These are phyloP conservation scores for Rhytidiadelphus loreus DNA, from an alignment of 225 moss, liverwort and hornwort genomes.

Conservation along the genomic window DNA sequence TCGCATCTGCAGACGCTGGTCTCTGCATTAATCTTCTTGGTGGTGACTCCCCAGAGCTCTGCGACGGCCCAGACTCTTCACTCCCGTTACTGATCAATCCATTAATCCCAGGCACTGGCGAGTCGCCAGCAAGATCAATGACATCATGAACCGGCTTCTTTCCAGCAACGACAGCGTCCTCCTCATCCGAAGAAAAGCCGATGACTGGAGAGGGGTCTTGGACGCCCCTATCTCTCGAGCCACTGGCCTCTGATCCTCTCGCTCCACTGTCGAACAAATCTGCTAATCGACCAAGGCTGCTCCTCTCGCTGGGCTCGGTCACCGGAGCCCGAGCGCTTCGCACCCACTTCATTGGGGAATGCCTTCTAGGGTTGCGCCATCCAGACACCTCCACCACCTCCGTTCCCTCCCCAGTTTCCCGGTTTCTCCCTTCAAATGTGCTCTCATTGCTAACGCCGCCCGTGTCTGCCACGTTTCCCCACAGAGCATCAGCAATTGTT, in stretches of 20 bases:
- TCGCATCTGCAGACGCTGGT: constrained; percentile 24
- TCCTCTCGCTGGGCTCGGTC: neutral
- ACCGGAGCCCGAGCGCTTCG: neutral
- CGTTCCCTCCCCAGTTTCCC: neutral
- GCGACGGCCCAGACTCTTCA: constrained; percentile 27
- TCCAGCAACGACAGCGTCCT: neutral
- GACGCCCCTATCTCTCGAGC: constrained; percentile 6
- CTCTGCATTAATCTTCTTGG: constrained; percentile 17
- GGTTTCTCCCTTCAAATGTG: neutral
- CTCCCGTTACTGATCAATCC: neutral
- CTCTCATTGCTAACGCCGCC: neutral
- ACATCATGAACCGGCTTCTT: constrained; percentile 14
- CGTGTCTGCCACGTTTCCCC: neutral
- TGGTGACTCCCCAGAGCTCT: constrained; percentile 16
- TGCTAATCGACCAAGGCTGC: neutral
- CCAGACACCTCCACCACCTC: constrained; percentile 15
- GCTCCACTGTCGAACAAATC: constrained; percentile 3
- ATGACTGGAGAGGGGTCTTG: neutral
- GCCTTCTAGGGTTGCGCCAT: constrained; percentile 19
- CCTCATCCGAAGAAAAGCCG: constrained; percentile 23
- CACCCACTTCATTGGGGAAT: constrained; percentile 3
- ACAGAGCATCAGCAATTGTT: neutral
- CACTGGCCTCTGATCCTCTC: constrained; percentile 24
- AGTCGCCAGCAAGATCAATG: constrained; percentile 35
- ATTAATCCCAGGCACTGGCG: neutral